Evolutionary conservation across 192 early-diverging fungal species (phyloP).

Genomic region (Coemansia sp.): DNA sequence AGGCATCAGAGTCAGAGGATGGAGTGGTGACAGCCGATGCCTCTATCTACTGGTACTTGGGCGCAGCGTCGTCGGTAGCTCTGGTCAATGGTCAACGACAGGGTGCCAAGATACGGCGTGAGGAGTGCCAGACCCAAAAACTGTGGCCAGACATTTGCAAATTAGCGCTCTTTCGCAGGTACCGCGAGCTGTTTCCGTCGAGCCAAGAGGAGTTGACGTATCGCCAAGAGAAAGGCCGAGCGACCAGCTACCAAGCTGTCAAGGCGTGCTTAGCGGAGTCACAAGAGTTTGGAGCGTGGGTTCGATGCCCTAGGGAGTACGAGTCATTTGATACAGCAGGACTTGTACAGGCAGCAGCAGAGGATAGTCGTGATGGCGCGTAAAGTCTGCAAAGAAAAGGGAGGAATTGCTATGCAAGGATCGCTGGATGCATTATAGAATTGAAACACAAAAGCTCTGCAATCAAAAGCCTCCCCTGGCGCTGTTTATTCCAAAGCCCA

Average conservation of each 20-base stretch:
- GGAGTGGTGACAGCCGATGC: conserved; percentile 36
- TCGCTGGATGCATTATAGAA: too few species aligned
- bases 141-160: conserved; percentile 40
- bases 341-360: background rate
- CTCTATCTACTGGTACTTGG: conserved; percentile 43
- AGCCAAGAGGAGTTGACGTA: conserved; percentile 13
- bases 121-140: conserved; percentile 19
- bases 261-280: conserved; percentile 18
- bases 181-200: background rate
- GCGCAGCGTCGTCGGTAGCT: conserved; percentile 34
- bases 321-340: conserved; percentile 22
- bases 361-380: background rate
- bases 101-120: conserved; percentile 43
- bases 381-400: too few species aligned
- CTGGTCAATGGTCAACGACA: conserved; percentile 56
- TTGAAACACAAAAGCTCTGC: too few species aligned
- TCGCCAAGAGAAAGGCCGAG: conserved; percentile 19
- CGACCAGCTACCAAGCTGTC: conserved; percentile 26
- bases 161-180: conserved; percentile 17
- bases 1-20: background rate
- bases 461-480: too few species aligned
- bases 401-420: too few species aligned
- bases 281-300: conserved; percentile 26
- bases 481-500: too few species aligned
- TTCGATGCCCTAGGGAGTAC: conserved; percentile 16